These are phyloP conservation scores for Phylloporus gajari DNA, from an alignment of 1,284 basidiomycete genomes.

Conservation along the genomic window DNA sequence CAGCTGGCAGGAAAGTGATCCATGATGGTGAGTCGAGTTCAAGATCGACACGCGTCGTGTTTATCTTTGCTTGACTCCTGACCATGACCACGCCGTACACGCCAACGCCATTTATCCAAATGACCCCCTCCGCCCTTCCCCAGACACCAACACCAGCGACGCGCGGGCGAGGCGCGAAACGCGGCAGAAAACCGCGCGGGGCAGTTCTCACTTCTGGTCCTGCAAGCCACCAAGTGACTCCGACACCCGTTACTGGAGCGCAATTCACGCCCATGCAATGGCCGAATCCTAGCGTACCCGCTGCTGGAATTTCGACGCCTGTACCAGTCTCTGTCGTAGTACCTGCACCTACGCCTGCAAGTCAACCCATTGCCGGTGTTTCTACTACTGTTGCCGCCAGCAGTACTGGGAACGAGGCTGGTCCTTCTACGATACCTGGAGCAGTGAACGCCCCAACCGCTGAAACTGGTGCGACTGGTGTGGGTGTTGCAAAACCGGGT, in stretches of 20 bases:
- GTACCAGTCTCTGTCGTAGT: slow-evolving; percentile 31
- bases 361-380: slow-evolving; percentile 16
- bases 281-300: slow-evolving; percentile 41
- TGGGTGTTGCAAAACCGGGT: slow-evolving; percentile 29
- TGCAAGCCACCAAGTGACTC: slow-evolving; percentile 24
- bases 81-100: slow-evolving; percentile 40
- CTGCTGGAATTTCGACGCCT: slow-evolving; percentile 23
- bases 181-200: slow-evolving; percentile 67
- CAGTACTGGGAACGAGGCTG: slow-evolving; percentile 25
- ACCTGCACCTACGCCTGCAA: slow-evolving; percentile 16
- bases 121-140: slow-evolving; percentile 37
- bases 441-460: not conserved
- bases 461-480: slow-evolving; percentile 2
- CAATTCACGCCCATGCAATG: slow-evolving; percentile 57
- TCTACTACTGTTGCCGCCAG: slow-evolving; percentile 10
- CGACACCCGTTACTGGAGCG: slow-evolving; percentile 5
- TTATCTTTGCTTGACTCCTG: slow-evolving; percentile 32
- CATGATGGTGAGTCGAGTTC: slow-evolving; percentile 53
- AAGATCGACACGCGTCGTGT: slow-evolving; percentile 38
- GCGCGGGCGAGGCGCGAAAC: slow-evolving; percentile 63
- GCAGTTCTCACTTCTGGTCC: slow-evolving; percentile 43
- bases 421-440: slow-evolving; percentile 20
- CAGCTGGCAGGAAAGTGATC: slow-evolving; percentile 85
- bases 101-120: slow-evolving; percentile 46
- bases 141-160: slow-evolving; percentile 43